Evolutionary conservation across 192 early-diverging fungal species (phyloP), one percentile per base, ranked within the genome.

Genomic region (Coemansia erecta): DNA sequence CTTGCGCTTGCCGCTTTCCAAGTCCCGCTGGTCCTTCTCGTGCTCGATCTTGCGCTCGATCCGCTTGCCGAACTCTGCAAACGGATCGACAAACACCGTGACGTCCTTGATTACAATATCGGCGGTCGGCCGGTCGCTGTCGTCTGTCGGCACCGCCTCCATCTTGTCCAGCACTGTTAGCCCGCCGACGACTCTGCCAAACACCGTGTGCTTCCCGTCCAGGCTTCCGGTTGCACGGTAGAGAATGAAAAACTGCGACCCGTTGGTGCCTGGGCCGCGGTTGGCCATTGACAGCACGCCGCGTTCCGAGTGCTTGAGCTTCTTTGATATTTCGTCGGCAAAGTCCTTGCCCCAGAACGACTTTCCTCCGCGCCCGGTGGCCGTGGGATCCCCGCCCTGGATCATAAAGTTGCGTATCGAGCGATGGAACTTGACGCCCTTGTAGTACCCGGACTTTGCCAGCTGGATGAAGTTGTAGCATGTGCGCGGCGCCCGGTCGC

Each of bases 201-300:
- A 98, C 8, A 97, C 82, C 0, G 94, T 88, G 66, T 98, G 97
- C 63, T 97, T 96, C n/a, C 85, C 80, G 51, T 92, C 87, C 45
- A 90, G 47, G 58, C 89, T 86, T 13, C 78, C 79, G 48, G 85
- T 78, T 6, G 86, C 84, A 21, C 84, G 77, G 64, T 85, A 89
- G 10, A 88, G 84, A 51, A 89, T 85, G 46, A 90, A 89, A 56
- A 69, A 68, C 63, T 60, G 53, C 1, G 91, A 94, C 11, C 81
- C 77, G 66, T 99, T 99, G 18, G 95, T 98, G 46, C 92, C 83
- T 37, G 87, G 86, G 17, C 97, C 97, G 24, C 85, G 84, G 75
- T 99, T 99, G 3, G 97, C 97, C 95, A 99, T 98, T 22, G 87
- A 89, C 41, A 99, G 80, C 14, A 96, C 72, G 7, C 95, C 97